phyloP scores from a whole-genome alignment of 2,329 filamentous ascomycete species.

The Fusarium scirpi region DNA sequence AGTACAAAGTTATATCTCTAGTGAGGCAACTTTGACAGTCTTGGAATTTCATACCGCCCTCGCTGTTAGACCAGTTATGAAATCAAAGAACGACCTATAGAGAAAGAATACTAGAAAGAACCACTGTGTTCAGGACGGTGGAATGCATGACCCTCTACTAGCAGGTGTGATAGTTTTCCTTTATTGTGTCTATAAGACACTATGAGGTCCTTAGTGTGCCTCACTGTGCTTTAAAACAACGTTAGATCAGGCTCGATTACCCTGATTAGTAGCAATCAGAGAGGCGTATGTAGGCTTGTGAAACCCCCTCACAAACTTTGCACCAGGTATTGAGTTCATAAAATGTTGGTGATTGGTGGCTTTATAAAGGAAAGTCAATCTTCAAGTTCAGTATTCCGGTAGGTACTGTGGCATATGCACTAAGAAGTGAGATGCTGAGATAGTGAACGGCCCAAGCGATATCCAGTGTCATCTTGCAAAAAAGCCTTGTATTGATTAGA shows the following conservation, averaged over 20 bases:
- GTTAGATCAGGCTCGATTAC: not conserved
- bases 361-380: not conserved
- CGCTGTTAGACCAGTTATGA: not conserved
- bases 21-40: not conserved
- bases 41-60: not conserved
- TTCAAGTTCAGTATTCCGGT: not conserved
- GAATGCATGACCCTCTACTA: not conserved
- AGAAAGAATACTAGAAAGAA: not conserved
- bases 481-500: not conserved
- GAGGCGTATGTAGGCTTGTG: not conserved
- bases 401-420: not conserved
- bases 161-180: not conserved
- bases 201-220: not conserved
- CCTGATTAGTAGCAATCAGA: not conserved
- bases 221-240: not conserved
- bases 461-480: not conserved
- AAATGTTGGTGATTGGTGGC: not conserved
- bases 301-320: not conserved
- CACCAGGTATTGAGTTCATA: not conserved
- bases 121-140: not conserved
- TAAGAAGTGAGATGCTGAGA: not conserved
- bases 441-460: not conserved
- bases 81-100: not conserved
- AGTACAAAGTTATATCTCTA: not conserved
- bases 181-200: not conserved